These are phyloP conservation scores for Senna tora DNA, from an alignment of 306 rosid species.

Conservation along the genomic window DNA sequence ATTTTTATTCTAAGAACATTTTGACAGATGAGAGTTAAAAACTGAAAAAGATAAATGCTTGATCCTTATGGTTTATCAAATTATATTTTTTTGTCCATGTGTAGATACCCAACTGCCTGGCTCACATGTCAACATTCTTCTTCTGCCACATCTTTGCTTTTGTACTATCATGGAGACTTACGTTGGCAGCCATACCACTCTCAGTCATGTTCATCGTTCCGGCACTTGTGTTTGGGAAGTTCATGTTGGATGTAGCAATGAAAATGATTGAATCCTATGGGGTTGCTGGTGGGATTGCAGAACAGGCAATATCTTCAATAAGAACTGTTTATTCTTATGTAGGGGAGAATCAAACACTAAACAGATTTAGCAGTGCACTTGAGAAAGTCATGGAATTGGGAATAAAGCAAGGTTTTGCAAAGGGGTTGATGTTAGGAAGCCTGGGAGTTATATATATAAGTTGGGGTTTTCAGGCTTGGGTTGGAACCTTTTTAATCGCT, in stretches of 20 bases:
- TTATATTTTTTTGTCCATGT: slow-evolving; percentile 16
- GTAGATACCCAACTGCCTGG: slow-evolving; percentile 81
- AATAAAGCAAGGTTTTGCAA: slow-evolving; percentile 69
- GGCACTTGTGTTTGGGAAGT: slow-evolving; percentile 72
- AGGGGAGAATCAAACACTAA: slow-evolving; percentile 74
- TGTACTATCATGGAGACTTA: slow-evolving; percentile 75
- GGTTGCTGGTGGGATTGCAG: slow-evolving; percentile 84
- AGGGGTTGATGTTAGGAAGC: slow-evolving; percentile 91
- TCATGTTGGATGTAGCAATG: slow-evolving; percentile 74
- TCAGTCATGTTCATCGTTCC: slow-evolving; percentile 81
- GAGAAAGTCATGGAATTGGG: slow-evolving; percentile 67
- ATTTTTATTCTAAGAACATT: not conserved
- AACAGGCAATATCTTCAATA: slow-evolving; percentile 86
- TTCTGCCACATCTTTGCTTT: slow-evolving; percentile 91
- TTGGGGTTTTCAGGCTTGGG: slow-evolving; percentile 98
- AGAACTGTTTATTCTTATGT: slow-evolving; percentile 84
- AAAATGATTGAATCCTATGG: slow-evolving; percentile 90
- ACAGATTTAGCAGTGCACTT: slow-evolving; percentile 72
- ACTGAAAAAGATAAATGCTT: not conserved
- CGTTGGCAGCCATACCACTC: slow-evolving; percentile 82
- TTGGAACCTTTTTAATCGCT: slow-evolving; percentile 75
- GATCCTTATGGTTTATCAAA: slow-evolving; percentile 25
- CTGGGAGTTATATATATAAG: slow-evolving; percentile 80
- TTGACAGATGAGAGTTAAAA: not conserved
- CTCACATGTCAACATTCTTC: slow-evolving; percentile 82